Evolutionary conservation across 805 yeast species (phyloP).

Genomic region (Metschnikowia baotianmanensis): DNA sequence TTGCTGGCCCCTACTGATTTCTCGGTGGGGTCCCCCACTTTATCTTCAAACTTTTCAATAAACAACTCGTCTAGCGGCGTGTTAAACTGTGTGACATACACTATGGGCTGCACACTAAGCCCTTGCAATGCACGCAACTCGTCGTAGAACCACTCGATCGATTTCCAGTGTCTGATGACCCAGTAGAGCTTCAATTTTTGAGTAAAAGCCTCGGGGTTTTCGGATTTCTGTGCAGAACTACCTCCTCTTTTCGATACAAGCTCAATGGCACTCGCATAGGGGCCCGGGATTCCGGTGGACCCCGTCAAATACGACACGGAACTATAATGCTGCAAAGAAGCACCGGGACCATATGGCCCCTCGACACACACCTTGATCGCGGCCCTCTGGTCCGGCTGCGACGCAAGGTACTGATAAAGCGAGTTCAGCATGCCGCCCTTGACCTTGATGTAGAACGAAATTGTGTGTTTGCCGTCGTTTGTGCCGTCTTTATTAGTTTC

Average conservation of each 20-base stretch:
- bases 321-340: conserved; percentile 47
- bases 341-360: conserved; percentile 57
- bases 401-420: conserved; percentile 30
- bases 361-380: conserved; percentile 47
- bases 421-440: conserved; percentile 54
- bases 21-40: no score
- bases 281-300: conserved; percentile 63
- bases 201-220: conserved; percentile 1
- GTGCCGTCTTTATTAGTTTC: conserved; percentile 22
- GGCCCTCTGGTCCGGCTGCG: conserved; percentile 29
- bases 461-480: no score
- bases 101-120: conserved; percentile 27
- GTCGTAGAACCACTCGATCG: conserved; percentile 25
- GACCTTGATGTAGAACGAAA: conserved; percentile 46
- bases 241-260: no score
- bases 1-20: no score
- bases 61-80: conserved; percentile 4
- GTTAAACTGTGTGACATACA: conserved; percentile 37
- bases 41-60: no score
- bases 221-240: conserved; percentile 13
- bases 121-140: conserved; percentile 22
- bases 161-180: conserved; percentile 24
- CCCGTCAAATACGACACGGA: conserved; percentile 55
- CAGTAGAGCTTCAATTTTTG: conserved; percentile 25
- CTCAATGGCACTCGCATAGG: conserved; percentile 41